Base-by-base conservation (phyloP, 164 flowering plant genomes). In the Chimonanthus salicifolius region DNA sequence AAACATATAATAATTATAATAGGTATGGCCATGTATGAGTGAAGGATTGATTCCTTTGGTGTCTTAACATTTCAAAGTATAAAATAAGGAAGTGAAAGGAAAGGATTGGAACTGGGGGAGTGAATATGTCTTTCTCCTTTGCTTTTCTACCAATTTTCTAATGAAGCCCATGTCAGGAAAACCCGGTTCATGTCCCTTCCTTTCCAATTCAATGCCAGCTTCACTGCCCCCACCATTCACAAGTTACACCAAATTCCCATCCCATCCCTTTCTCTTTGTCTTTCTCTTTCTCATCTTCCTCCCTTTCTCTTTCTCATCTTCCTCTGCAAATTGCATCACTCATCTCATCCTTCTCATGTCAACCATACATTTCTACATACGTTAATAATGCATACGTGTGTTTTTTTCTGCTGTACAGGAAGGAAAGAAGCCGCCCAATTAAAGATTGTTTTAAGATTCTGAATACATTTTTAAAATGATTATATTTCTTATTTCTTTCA, bases 111-210 rank as follows among this genome's bases (percentile, higher is more conserved):
- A 13, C 2, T 44, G 18, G 47, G 68, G 65, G 65, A 62, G 8
- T 18, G 65, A n/a, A 18, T 18, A n/a, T 62, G 44, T n/a, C 65
- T 20, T 0, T 16, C 20, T 20, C 65, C 33, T 62, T 62, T 62
- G 65, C 33, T 62, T 66, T 44, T 45, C 47, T 2, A 44, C 6
- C 20, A 66, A 33, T 13, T 66, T 66, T 44, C 20, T 44, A 66
- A 66, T 13, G 60, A 45, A 4, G 20, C 47, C 68, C 49, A 66
- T 43, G 68, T 16, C 68, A 44, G 47, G 15, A 62, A 62, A 62
- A 62, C 43, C 65, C n/a, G 65, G 65, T 10, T 62, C 65, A 4
- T 62, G 65, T 62, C 65, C 33, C 65, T 62, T 33, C 65, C 65
- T 16, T 62, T 62, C 20, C 65, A 62, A 62, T 20, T 62, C 62